Conservation (phyloP, 257 asterid species). For the Solanum etuberosum region DNA sequence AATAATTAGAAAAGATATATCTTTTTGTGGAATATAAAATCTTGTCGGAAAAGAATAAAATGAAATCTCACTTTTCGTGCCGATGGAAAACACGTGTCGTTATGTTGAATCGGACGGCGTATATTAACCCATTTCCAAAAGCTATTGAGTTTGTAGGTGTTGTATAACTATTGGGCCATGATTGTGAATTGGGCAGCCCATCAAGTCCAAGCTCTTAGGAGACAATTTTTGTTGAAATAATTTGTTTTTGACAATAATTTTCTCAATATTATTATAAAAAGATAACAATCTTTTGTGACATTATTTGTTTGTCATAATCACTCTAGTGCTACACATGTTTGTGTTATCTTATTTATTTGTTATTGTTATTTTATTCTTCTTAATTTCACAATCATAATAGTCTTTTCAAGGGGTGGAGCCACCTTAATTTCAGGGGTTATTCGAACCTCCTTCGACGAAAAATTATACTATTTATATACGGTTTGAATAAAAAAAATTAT, state of each 20-base stretch:
- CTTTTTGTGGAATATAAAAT: neutral
- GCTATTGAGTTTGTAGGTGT: neutral
- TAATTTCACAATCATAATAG: too few relatives aligned
- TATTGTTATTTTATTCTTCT: too few relatives aligned
- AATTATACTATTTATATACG: too few relatives aligned
- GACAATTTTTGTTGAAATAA: neutral
- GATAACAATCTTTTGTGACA: neutral
- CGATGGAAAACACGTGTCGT: neutral
- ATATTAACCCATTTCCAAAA: neutral
- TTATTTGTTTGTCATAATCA: neutral
- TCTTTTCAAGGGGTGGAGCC: neutral
- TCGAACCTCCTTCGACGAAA: too few relatives aligned
- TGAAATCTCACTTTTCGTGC: neutral
- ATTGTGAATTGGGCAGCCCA: neutral
- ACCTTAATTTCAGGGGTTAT: neutral
- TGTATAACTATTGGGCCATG: neutral
- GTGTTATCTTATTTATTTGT: too few relatives aligned
- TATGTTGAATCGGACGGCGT: neutral
- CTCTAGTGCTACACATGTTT: neutral
- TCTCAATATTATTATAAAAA: neutral
- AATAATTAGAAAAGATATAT: neutral
- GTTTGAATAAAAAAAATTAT: too few relatives aligned
- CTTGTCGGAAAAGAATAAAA: neutral
- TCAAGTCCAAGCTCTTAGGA: neutral
- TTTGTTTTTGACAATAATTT: neutral